Percentiles rank a stretch among this genome's conserved stretches.
phyloP scores from a whole-genome alignment of 2,329 filamentous ascomycete genomes.

The Alternaria gansuensis region DNA sequence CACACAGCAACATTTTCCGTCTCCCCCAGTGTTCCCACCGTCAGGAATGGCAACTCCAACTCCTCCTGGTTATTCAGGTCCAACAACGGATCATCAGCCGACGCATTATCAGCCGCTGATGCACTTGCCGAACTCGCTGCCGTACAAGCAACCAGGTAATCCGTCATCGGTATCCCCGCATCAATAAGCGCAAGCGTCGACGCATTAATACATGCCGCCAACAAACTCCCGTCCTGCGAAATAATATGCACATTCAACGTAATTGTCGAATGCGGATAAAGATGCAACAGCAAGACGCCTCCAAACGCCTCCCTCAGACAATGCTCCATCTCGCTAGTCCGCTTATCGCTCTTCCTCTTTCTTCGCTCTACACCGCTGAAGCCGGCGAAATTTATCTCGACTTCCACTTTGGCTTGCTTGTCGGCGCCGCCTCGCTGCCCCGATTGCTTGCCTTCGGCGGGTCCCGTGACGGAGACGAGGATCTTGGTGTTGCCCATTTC shows the following conservation, averaged over 20 bases:
- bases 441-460: slow-evolving; percentile 71
- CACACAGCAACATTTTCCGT: slow-evolving; percentile 80
- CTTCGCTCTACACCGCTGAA: slow-evolving; percentile 89
- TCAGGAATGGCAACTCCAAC: slow-evolving; percentile 87
- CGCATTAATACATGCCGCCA: slow-evolving; percentile 91
- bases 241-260: slow-evolving; percentile 85
- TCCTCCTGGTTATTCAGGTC: slow-evolving; percentile 84
- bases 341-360: slow-evolving; percentile 72
- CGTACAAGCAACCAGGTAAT: slow-evolving; percentile 89
- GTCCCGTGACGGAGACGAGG: slow-evolving; percentile 89
- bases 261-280: slow-evolving; percentile 90
- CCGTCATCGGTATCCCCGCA: slow-evolving; percentile 93
- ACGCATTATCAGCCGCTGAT: slow-evolving; percentile 63
- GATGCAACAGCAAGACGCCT: slow-evolving; percentile 80
- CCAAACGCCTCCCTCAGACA: slow-evolving; percentile 81
- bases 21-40: slow-evolving; percentile 79
- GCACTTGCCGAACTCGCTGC: slow-evolving; percentile 77
- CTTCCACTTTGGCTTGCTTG: slow-evolving; percentile 72
- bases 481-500: slow-evolving; percentile 98
- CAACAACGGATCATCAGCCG: slow-evolving; percentile 76
- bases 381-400: slow-evolving; percentile 84
- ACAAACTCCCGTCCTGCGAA: slow-evolving; percentile 86
- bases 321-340: slow-evolving; percentile 80
- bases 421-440: slow-evolving; percentile 59
- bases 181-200: slow-evolving; percentile 91